Percentiles rank a stretch among this genome's conserved stretches.
Evolutionary conservation across 2,329 filamentous ascomycete species (phyloP).

Genomic region (Aspergillus udagawae): DNA sequence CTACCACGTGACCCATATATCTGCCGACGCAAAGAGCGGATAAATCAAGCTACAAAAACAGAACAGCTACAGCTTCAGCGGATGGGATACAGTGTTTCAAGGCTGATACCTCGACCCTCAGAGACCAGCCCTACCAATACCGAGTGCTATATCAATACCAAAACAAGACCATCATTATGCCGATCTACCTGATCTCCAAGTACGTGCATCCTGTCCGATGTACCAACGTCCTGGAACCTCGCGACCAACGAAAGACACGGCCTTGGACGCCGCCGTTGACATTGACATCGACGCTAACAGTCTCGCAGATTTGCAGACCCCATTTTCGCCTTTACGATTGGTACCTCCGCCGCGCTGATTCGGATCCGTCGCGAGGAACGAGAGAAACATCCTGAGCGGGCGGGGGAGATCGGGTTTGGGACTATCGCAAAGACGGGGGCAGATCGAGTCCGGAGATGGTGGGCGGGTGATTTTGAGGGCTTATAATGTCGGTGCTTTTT

Average conservation of each 20-base stretch:
- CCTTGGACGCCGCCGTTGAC: neutral
- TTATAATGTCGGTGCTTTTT: constrained; percentile 15
- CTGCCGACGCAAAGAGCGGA: no score
- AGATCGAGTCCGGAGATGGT: constrained; percentile 35
- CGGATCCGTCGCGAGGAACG: constrained; percentile 54
- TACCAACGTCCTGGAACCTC: neutral
- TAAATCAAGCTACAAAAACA: no score
- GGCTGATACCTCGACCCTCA: neutral
- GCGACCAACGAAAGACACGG: neutral
- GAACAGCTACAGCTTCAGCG: no score
- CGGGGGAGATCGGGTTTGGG: constrained; percentile 29
- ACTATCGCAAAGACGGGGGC: constrained; percentile 27
- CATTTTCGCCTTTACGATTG: constrained; percentile 50
- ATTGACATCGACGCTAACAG: constrained; percentile 5
- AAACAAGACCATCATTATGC: constrained; percentile 11
- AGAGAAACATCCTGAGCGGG: constrained; percentile 41
- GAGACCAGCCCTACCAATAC: neutral
- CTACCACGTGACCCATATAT: neutral
- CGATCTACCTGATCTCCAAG: constrained; percentile 41
- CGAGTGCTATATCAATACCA: neutral
- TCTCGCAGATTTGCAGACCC: constrained; percentile 47
- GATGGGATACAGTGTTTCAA: neutral
- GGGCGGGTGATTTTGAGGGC: constrained; percentile 36
- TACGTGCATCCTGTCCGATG: constrained; percentile 14
- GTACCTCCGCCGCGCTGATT: constrained; percentile 48